Evolutionary conservation across 495 filamentous ascomycete genomes (phyloP), one percentile per base, ranked within the genome.

Genomic region (Penicillium lividum): DNA sequence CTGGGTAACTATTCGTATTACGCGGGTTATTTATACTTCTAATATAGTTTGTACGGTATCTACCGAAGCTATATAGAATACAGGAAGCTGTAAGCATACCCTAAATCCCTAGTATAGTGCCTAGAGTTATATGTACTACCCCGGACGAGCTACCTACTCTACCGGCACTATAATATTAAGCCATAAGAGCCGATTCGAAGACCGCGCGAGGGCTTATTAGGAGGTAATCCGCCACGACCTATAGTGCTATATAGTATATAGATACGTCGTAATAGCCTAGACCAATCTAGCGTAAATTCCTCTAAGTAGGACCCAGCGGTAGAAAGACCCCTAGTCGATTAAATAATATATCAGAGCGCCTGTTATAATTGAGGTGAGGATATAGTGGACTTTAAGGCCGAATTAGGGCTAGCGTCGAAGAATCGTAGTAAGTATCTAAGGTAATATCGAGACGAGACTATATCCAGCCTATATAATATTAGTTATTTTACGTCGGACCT

Each of bases 121-220:
- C 56, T 42, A 53, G 27, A 59, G 49, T 29, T 59, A 46, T 48
- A 59, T 43, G 40, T 59, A 53, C 50, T 59, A 29, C 27, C 56
- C 56, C 25, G 50, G 50, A 13, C 44, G 56, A 28, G 30, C 40
- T 6, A 7, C 43, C 50, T 50, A 48, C 15, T 40, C 16, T n/a
- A 48, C 16, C 27, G 49, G 56, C 10, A 58, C 46, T 27, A 25
- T 28, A 34, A 58, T 53, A 28, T 58, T 48, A 52, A 58, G 33
- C 55, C 36, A 58, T 27, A 58, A 36, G 50, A 59, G 49, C 25
- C 43, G 30, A 13, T 59, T 47, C 16, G 28, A 58, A 53, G 43
- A 46, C 42, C 42, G 13, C 42, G 40, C 43, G 42, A 47, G 25
- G 3, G 50, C 31, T 22, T 34, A 11, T 33, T 15, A 30, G 6